Base-by-base conservation (phyloP, 2,329 filamentous ascomycete species). In the Plenodomus biglobosus region DNA sequence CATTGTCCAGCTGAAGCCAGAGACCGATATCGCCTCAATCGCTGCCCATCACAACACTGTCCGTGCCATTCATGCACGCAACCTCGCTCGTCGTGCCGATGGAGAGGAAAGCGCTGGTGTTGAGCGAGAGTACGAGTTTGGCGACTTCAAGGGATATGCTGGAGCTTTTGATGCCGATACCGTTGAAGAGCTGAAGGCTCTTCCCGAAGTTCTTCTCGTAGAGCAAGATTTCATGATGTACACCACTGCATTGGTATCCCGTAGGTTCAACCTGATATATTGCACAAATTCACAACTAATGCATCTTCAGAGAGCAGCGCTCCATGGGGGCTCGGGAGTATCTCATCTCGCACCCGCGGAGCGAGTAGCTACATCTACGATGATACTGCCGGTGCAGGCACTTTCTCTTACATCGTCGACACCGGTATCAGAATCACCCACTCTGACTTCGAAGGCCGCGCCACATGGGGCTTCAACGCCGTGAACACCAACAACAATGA, bases 401-500 rank as follows among this genome's bases (percentile, higher is more conserved):
- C 58, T 0, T 69, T 56, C 46, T 60, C 56, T 16, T 87, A 82
- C 64, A 73, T 87, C 16, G 76, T 87, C n/a, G 85, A 88, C 68
- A 86, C 84, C 2, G 85, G 85, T 52, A 80, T 87, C 65, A 71
- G 73, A 37, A 68, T 70, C 24, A 78, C 75, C 1, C 85, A 87
- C 69, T 22, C 40, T 1, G 69, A 70, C 7, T 71, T 71, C 22
- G 56, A 51, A 11, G 63, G 65, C 21, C 62, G 68, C 15, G 68
- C 66, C 8, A 46, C 41, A 8, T 65, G 57, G 50, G 68, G 64
- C 6, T 64, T 50, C 56, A 69, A 70, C 34, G 59, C 62, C 2
- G 53, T 53, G 35, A 45, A 42, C 35, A 41, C 8, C n/a, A 30
- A 34, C 8, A 46, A 62, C 40, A 56, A 50, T 11, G 66, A 70